Evolutionary conservation across 371 early-diverging fungal genomes (phyloP).

Genomic region (Coemansia linderi): DNA sequence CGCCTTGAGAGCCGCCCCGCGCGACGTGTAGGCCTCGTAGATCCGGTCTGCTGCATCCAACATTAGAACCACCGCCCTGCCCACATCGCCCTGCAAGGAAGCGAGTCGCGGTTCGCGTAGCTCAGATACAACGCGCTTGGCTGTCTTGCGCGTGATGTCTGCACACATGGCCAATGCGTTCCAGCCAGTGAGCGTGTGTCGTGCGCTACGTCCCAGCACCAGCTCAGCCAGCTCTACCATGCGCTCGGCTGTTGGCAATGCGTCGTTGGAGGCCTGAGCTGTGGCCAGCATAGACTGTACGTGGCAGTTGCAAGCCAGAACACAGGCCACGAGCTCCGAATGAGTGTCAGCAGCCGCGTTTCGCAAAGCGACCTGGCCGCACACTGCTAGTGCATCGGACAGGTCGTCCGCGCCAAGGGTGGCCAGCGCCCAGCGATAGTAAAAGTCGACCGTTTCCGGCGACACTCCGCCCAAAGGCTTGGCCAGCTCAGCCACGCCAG

Average conservation of each 20-base stretch:
- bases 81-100: not conserved
- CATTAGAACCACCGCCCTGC: not conserved
- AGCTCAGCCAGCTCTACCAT: not conserved
- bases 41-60: conserved; percentile 24
- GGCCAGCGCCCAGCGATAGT: conserved; percentile 11
- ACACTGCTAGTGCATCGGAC: conserved; percentile 10
- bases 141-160: conserved; percentile 27
- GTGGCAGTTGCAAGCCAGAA: conserved; percentile 7
- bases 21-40: conserved; percentile 35
- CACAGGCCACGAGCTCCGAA: conserved; percentile 9
- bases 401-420: conserved; percentile 4
- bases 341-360: not conserved
- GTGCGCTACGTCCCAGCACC: conserved; percentile 12
- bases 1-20: conserved; percentile 41
- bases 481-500: conserved; percentile 10
- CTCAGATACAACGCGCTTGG: conserved; percentile 9
- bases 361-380: conserved; percentile 8
- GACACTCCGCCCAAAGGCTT: conserved; percentile 3
- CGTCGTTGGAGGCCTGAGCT: not conserved
- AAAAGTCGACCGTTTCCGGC: conserved; percentile 44
- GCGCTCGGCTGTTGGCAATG: not conserved
- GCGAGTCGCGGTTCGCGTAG: conserved; percentile 2
- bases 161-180: conserved; percentile 39
- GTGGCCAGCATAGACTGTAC: not conserved
- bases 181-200: conserved; percentile 42